Evolutionary conservation across 768 basidiomycete genomes (phyloP).

Genomic region (Mycena metata): DNA sequence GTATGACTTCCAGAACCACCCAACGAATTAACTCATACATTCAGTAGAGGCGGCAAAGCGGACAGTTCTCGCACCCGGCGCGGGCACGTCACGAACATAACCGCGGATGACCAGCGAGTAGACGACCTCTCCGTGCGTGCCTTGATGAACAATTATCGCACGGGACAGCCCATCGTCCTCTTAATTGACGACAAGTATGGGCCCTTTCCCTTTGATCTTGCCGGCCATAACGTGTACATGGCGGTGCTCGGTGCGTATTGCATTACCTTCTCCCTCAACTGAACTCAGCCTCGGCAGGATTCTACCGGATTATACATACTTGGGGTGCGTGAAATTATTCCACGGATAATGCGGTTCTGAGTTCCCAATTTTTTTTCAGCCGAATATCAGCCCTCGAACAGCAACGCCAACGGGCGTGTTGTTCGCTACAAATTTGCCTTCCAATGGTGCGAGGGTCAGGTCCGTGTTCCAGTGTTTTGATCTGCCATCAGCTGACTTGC

Average conservation of each 20-base stretch:
- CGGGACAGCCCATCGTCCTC: constrained; percentile 73
- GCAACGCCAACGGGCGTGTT: constrained; percentile 64
- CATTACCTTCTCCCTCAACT: neutral
- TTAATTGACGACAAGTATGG: constrained; percentile 82
- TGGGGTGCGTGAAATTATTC: constrained; percentile 65
- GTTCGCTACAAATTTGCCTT: constrained; percentile 88
- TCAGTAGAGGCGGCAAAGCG: constrained; percentile 74
- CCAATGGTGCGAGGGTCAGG: constrained; percentile 86
- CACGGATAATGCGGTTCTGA: too few species aligned
- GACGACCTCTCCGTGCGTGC: constrained; percentile 80
- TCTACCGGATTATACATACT: constrained; percentile 77
- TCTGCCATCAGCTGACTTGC: neutral
- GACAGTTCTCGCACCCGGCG: constrained; percentile 61
- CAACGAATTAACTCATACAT: neutral
- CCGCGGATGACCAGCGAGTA: constrained; percentile 75
- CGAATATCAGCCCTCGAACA: constrained; percentile 67
- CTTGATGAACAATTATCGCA: constrained; percentile 68
- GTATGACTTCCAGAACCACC: constrained; percentile 50
- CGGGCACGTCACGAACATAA: constrained; percentile 57
- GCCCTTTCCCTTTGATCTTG: constrained; percentile 79
- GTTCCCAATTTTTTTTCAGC: constrained; percentile 53
- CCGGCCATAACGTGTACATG: constrained; percentile 62
- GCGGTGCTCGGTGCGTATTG: constrained; percentile 54
- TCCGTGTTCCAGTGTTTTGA: constrained; percentile 20
- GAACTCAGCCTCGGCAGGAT: constrained; percentile 59